phyloP scores from a whole-genome alignment of 257 asterid genomes.

The Gardenia jasminoides region DNA sequence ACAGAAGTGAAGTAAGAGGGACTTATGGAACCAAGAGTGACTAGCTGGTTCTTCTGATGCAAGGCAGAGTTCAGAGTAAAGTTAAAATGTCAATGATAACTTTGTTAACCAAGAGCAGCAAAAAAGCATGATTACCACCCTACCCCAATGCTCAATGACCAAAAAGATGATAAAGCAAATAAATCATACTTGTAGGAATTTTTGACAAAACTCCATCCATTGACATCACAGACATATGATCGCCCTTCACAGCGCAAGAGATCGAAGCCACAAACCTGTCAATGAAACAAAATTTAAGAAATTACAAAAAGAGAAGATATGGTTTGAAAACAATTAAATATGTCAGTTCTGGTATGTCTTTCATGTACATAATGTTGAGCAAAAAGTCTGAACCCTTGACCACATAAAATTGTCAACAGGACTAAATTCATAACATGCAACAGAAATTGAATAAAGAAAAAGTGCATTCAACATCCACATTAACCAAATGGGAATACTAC shows the following conservation, averaged over 20 bases:
- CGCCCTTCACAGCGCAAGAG: slow-evolving; percentile 97
- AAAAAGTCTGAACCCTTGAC: background rate
- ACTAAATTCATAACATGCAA: background rate
- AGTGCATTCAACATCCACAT: background rate
- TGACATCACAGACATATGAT: slow-evolving; percentile 96
- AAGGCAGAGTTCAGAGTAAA: background rate
- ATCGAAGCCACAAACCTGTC: slow-evolving; percentile 99
- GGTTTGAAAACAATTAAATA: background rate
- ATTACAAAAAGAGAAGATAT: background rate
- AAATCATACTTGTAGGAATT: slow-evolving; percentile 75
- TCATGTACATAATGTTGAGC: background rate
- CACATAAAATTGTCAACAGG: background rate
- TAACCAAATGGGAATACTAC: background rate
- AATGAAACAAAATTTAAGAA: background rate
- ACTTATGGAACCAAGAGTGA: no score
- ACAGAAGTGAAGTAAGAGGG: no score
- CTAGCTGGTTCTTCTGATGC: background rate
- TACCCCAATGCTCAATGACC: background rate
- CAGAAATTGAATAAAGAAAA: background rate
- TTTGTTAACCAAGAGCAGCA: background rate
- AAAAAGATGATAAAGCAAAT: slow-evolving; percentile 1
- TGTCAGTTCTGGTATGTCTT: background rate
- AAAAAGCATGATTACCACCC: background rate
- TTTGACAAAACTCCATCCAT: slow-evolving; percentile 98
- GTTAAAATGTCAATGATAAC: background rate